Conservation (phyloP, 306 rosid genomes). For the Quercus robur region DNA sequence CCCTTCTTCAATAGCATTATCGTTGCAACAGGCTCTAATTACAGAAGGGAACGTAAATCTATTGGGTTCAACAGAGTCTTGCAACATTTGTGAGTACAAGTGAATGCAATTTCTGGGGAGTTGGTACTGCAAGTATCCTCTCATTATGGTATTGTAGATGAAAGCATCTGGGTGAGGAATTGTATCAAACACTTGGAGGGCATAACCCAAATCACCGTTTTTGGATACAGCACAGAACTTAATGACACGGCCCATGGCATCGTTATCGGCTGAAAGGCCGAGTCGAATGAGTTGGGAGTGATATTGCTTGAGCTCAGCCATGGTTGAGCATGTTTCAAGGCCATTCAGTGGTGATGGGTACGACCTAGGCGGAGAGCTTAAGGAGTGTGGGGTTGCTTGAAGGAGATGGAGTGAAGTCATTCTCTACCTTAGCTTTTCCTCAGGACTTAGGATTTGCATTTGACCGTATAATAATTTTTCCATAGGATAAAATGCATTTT, state of each 20-base stretch:
- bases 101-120: constrained; percentile 27
- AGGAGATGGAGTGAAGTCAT: background rate
- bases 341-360: constrained; percentile 12
- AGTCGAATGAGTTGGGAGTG: constrained; percentile 51
- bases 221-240: constrained; percentile 47
- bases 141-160: constrained; percentile 54
- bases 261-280: constrained; percentile 52
- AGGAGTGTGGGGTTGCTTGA: background rate
- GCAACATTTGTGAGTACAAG: constrained; percentile 50
- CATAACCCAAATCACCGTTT: constrained; percentile 21
- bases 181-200: no score
- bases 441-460: background rate
- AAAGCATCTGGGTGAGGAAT: constrained; percentile 45
- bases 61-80: constrained; percentile 43
- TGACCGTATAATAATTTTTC: no score
- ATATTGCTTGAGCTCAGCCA: constrained; percentile 57
- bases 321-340: constrained; percentile 35
- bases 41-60: constrained; percentile 51
- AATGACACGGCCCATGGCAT: constrained; percentile 52
- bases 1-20: constrained; percentile 25
- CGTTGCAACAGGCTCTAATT: constrained; percentile 38
- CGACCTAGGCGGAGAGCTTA: background rate
- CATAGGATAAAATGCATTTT: no score
- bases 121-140: constrained; percentile 29
- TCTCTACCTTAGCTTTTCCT: no score